Evolutionary conservation across 257 asterid genomes (phyloP).

Genomic region (Thymus mandschuricus): DNA sequence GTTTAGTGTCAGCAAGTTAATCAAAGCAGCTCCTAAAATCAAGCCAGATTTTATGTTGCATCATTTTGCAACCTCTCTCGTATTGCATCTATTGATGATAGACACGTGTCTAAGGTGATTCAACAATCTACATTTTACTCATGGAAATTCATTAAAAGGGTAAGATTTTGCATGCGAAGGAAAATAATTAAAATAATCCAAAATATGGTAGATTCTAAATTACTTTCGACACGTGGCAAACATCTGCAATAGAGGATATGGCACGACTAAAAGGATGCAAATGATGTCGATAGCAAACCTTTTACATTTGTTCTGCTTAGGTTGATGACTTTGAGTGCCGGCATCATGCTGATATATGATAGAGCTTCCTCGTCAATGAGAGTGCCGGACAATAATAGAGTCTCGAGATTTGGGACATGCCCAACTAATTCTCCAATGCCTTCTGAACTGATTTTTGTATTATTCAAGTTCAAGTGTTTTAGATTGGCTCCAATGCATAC

Average conservation of each 20-base stretch:
- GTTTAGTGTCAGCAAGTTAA: not conserved
- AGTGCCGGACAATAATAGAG: conserved; percentile 61
- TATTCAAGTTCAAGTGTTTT: conserved; percentile 65
- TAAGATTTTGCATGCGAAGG: no score
- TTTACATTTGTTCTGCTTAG: conserved; percentile 65
- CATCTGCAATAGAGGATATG: no score
- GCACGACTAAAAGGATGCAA: not conserved
- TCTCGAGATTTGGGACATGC: conserved; percentile 76
- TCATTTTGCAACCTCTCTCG: no score
- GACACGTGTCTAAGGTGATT: no score
- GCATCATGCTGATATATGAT: conserved; percentile 69
- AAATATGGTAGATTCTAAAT: no score
- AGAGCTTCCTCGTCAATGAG: conserved; percentile 62
- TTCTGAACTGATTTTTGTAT: conserved; percentile 66
- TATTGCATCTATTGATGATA: no score
- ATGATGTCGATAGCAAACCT: conserved; percentile 57
- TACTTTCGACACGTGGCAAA: no score
- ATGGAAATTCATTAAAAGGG: no score
- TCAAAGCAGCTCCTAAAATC: not conserved
- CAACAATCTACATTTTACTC: no score
- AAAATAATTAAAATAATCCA: no score
- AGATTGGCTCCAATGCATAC: conserved; percentile 58
- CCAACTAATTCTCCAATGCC: conserved; percentile 77
- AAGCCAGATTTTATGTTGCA: no score
- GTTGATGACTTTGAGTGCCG: conserved; percentile 60